Percentiles rank a stretch among this genome's conserved stretches.
Evolutionary conservation across 495 filamentous ascomycete genomes (phyloP).

Genomic region (Mytilinidion resinicola): DNA sequence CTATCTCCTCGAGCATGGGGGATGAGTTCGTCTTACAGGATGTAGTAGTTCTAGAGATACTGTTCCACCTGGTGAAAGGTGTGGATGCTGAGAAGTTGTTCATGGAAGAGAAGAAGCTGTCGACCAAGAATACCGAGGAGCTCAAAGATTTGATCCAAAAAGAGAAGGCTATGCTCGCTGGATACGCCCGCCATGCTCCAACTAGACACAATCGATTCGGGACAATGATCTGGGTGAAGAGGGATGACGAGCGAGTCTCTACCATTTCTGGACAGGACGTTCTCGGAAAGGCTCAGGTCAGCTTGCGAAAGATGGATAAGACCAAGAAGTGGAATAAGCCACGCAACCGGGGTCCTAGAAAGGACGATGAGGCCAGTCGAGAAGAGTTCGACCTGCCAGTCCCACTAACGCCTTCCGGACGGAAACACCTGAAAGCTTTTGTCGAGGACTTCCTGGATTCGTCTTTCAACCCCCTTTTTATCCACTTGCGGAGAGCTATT

Average conservation of each 20-base stretch:
- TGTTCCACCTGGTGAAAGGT: slow-evolving; percentile 89
- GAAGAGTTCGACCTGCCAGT: slow-evolving; percentile 71
- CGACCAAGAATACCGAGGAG: slow-evolving; percentile 62
- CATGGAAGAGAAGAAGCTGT: slow-evolving; percentile 65
- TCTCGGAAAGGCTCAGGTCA: slow-evolving; percentile 63
- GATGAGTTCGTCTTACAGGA: slow-evolving; percentile 90
- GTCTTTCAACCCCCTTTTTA: slow-evolving; percentile 89
- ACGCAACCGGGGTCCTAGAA: slow-evolving; percentile 49
- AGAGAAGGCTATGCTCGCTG: slow-evolving; percentile 71
- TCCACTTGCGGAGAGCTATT: slow-evolving; percentile 77
- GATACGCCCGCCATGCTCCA: slow-evolving; percentile 71
- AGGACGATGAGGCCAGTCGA: slow-evolving; percentile 55
- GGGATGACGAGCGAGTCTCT: slow-evolving; percentile 66
- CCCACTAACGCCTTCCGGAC: slow-evolving; percentile 59
- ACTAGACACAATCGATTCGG: slow-evolving; percentile 92
- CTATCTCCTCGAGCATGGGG: slow-evolving; percentile 80
- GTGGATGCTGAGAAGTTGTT: slow-evolving; percentile 82
- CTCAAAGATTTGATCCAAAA: slow-evolving; percentile 65
- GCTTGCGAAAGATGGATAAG: slow-evolving; percentile 81
- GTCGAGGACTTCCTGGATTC: slow-evolving; percentile 94
- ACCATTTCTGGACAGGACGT: slow-evolving; percentile 85
- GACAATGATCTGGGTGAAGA: slow-evolving; percentile 94
- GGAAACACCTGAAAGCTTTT: slow-evolving; percentile 67
- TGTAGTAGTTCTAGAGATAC: slow-evolving; percentile 73
- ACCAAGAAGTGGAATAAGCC: slow-evolving; percentile 87